Evolutionary conservation across 257 asterid genomes (phyloP), one percentile per base, ranked within the genome.

Genomic region (Solanum pimpinellifolium): DNA sequence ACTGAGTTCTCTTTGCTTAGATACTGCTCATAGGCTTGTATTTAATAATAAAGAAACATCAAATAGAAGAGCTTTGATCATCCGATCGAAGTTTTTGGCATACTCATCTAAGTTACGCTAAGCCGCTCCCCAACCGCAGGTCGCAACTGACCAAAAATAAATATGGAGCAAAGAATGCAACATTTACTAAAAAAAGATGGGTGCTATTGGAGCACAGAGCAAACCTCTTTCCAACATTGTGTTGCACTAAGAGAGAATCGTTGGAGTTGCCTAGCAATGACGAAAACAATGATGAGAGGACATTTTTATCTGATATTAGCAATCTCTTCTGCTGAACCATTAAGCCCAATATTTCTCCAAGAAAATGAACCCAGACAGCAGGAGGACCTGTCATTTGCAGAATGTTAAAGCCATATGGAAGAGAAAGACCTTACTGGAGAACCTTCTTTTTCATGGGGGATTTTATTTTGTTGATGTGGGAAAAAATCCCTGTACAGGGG

Each of bases 261-360:
- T 92, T 49, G 5, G 95, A 90, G 85, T 95, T 89, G 91, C 95
- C 86, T 83, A 97, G 95, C 90, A 97, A 86, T 84, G 95, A 88
- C 39, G 94, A 89, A 89, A 95, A 92, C 88, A 94, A 86, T 65
- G 98, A 91, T 76, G 91, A 85, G 82, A 97, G 95, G 83, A 92
- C 89, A 88, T 91, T 91, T 62, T 65, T 91, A 91, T 97, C 98
- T n/a, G 98, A 95, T 77, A 97, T 62, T 87, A 96, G 91, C 91
- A 94, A 90, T 91, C 81, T 94, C 93, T 95, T 93, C 89, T 93
- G 96, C 92, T 93, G 96, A 90, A 90, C 91, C 87, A 96, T 86
- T 90, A 92, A 87, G 88, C 84, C 72, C 89, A 94, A 88, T 70
- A 97, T 92, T 74, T 95, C 97, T 81, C 99, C 98, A 78, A 94